phyloP scores from a whole-genome alignment of 495 filamentous ascomycete species.

The Aspergillus kassunensis region DNA sequence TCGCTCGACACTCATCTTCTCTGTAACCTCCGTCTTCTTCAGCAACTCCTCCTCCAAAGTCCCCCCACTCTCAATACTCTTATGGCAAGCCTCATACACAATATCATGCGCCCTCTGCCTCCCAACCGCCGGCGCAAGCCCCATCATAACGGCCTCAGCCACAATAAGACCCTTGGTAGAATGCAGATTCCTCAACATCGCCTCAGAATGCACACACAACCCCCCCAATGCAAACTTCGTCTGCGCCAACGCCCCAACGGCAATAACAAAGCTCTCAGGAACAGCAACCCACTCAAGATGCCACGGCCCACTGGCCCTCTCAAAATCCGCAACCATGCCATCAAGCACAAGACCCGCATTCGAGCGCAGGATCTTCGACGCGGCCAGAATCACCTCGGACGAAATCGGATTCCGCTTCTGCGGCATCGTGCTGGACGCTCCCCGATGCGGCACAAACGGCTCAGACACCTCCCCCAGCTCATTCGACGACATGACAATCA shows the following conservation, averaged over 20 bases:
- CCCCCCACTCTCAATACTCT: constrained; percentile 41
- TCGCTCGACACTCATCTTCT: constrained; percentile 32
- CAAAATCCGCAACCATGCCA: constrained; percentile 52
- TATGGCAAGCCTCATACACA: constrained; percentile 51
- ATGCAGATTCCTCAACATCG: constrained; percentile 46
- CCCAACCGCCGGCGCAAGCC: constrained; percentile 44
- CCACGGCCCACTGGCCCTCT: constrained; percentile 51
- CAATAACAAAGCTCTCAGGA: constrained; percentile 49
- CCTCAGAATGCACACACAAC: constrained; percentile 41
- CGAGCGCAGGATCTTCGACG: constrained; percentile 46
- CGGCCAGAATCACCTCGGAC: constrained; percentile 48
- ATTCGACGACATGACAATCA: constrained; percentile 54
- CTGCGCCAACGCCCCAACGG: constrained; percentile 45
- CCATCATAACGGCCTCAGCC: constrained; percentile 57
- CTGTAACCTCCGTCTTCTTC: constrained; percentile 35
- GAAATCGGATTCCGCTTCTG: constrained; percentile 55
- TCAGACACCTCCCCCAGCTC: constrained; percentile 52
- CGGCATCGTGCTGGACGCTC: constrained; percentile 52
- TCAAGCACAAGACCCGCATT: constrained; percentile 49
- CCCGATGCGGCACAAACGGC: constrained; percentile 51
- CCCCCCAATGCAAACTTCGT: constrained; percentile 46
- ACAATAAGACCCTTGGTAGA: constrained; percentile 49
- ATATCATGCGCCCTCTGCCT: constrained; percentile 50
- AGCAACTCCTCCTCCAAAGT: constrained; percentile 38
- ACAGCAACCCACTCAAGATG: constrained; percentile 53